Percentiles rank a stretch among this genome's conserved stretches.
Evolutionary conservation across 2,329 filamentous ascomycete species (phyloP).

Genomic region (Aspergillus brasiliensis): DNA sequence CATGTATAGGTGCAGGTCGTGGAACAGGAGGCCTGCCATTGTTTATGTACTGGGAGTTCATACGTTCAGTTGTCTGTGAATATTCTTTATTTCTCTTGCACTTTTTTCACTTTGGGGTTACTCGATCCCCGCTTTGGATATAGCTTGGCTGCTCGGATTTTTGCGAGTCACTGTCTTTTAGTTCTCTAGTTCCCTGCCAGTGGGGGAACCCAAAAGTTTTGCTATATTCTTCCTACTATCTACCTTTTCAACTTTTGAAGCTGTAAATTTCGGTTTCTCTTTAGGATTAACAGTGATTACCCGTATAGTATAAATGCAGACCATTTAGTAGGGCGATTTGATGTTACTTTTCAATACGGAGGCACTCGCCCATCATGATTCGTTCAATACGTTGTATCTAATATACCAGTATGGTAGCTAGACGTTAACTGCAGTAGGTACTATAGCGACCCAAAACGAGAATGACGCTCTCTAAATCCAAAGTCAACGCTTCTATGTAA

Average conservation of each 20-base stretch:
- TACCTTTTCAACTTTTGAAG: background rate
- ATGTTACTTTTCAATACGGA: too few relatives aligned
- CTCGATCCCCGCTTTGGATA: background rate
- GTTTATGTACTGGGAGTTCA: background rate
- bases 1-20: slow-evolving; percentile 10
- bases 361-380: background rate
- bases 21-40: slow-evolving; percentile 3
- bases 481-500: slow-evolving; percentile 2
- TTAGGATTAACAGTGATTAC: too few relatives aligned
- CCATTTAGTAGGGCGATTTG: too few relatives aligned
- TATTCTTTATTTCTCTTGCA: slow-evolving; percentile 3
- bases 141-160: background rate
- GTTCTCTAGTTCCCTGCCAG: too few relatives aligned
- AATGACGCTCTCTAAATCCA: background rate
- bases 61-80: background rate
- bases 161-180: background rate
- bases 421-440: too few relatives aligned
- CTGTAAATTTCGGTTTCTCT: too few relatives aligned
- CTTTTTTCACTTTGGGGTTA: background rate
- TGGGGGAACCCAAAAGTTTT: background rate
- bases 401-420: background rate
- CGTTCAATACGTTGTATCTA: background rate
- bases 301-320: too few relatives aligned
- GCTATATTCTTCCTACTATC: background rate
- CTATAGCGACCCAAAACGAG: background rate